phyloP scores from a whole-genome alignment of 2,329 filamentous ascomycete species.

The Cladorrhinum sp. region DNA sequence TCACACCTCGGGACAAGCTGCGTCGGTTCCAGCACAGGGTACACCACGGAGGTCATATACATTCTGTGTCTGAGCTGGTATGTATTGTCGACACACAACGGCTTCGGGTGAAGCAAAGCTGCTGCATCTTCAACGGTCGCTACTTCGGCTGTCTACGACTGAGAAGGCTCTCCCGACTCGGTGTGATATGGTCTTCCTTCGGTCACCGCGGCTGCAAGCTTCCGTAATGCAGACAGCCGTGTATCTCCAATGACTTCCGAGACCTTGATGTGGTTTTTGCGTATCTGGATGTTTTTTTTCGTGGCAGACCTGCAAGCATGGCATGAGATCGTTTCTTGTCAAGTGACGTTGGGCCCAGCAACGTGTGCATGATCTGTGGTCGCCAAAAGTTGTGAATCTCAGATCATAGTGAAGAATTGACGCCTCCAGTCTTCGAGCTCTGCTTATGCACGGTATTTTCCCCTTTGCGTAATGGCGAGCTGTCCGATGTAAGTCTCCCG shows the following conservation, averaged over 20 bases:
- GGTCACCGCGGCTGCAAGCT: slow-evolving; percentile 8
- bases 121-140: too few species aligned
- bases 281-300: not conserved
- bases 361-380: not conserved
- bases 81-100: too few species aligned
- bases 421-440: not conserved
- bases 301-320: not conserved
- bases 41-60: too few species aligned
- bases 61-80: too few species aligned
- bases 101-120: too few species aligned
- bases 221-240: not conserved
- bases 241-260: not conserved
- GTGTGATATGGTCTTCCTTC: slow-evolving; percentile 2
- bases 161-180: not conserved
- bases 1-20: not conserved
- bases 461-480: too few species aligned
- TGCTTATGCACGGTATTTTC: not conserved
- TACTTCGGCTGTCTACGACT: not conserved
- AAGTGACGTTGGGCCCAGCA: not conserved
- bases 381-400: not conserved
- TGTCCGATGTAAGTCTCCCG: too few species aligned
- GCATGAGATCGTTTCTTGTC: not conserved
- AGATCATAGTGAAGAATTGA: not conserved
- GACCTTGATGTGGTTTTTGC: not conserved
- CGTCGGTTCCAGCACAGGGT: too few species aligned